Percentiles rank a stretch among this genome's conserved stretches.
Conservation (phyloP, 805 yeast species). For the Novakomyces olei region DNA sequence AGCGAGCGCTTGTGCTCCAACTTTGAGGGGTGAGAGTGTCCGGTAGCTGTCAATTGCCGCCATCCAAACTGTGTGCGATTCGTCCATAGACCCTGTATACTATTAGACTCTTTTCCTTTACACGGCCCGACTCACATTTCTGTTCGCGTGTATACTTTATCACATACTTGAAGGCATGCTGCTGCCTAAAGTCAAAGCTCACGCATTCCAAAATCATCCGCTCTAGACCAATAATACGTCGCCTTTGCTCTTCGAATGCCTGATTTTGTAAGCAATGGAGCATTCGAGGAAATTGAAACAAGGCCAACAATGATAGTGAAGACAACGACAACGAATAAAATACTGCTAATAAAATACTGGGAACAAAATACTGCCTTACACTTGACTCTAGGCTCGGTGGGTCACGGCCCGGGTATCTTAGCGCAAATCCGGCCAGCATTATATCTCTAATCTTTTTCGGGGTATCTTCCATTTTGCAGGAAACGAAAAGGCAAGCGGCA, state of each 20-base stretch:
- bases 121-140: no score
- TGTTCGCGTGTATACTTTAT: conserved; percentile 32
- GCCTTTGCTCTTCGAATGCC: conserved; percentile 16
- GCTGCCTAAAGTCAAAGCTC: conserved; percentile 52
- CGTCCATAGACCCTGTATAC: conserved; percentile 20
- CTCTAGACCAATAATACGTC: conserved; percentile 35
- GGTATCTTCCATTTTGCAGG: conserved; percentile 59
- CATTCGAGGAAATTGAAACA: no score
- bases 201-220: conserved; percentile 46
- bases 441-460: conserved; percentile 49
- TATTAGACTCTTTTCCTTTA: background rate
- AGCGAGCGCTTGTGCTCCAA: conserved; percentile 52
- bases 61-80: conserved; percentile 39
- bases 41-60: conserved; percentile 44
- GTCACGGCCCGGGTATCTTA: conserved; percentile 13
- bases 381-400: conserved; percentile 6
- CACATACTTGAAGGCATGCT: conserved; percentile 39
- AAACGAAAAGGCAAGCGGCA: conserved; percentile 41
- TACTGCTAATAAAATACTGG: no score
- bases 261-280: no score
- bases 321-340: no score
- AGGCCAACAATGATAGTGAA: no score
- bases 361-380: no score
- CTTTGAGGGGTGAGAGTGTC: conserved; percentile 37
- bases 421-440: conserved; percentile 27